Percentiles rank a stretch among this genome's conserved stretches.
Evolutionary conservation across 2,329 filamentous ascomycete species (phyloP).

Genomic region (Ceratocystis variospora): DNA sequence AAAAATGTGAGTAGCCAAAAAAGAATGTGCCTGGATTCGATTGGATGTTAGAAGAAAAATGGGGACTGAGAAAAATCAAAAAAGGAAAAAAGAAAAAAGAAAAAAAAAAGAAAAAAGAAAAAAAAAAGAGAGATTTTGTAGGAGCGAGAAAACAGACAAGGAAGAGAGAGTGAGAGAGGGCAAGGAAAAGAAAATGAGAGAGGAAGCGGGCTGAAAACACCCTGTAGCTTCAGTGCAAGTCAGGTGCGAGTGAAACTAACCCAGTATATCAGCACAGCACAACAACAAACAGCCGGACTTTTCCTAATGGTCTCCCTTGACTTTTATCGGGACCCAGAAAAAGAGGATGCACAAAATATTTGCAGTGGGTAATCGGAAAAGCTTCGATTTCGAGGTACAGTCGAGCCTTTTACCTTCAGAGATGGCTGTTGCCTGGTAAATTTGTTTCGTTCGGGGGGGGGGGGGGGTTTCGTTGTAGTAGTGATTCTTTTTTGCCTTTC

Average conservation of each 20-base stretch:
- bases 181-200: neutral
- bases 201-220: neutral
- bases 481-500: constrained; percentile 2
- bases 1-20: neutral
- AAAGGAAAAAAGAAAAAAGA: neutral
- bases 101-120: neutral
- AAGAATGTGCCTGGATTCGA: neutral
- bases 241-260: neutral
- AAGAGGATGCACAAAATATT: neutral
- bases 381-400: neutral
- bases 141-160: neutral
- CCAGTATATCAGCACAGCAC: neutral
- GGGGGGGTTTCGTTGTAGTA: constrained; percentile 5
- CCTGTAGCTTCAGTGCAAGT: too few relatives aligned
- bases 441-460: neutral
- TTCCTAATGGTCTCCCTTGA: too few relatives aligned
- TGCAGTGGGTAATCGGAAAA: neutral
- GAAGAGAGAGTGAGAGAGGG: neutral
- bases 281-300: too few relatives aligned
- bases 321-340: neutral
- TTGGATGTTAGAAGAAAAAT: constrained; percentile 2
- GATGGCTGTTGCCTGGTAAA: neutral
- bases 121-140: neutral
- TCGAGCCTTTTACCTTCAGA: neutral
- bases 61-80: neutral